Percentiles rank a stretch among this genome's conserved stretches.
phyloP scores from a whole-genome alignment of 768 basidiomycete genomes.

The Leccinellum rugosiceps region DNA sequence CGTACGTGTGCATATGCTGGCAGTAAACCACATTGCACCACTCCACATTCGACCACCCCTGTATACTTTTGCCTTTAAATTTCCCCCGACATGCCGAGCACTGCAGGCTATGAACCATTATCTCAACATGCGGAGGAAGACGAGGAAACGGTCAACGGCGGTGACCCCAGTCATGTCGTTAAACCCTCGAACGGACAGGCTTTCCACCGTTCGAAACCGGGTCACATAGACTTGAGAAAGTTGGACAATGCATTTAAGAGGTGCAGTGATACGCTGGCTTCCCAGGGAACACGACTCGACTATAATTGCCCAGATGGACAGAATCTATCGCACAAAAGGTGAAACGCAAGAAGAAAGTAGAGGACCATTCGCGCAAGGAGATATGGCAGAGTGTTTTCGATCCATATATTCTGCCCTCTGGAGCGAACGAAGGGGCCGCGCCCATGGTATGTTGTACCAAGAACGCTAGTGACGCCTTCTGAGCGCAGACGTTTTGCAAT shows the following conservation, averaged over 20 bases:
- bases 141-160: slow-evolving; percentile 36
- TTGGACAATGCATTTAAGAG: slow-evolving; percentile 83
- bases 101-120: slow-evolving; percentile 46
- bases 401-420: slow-evolving; percentile 44
- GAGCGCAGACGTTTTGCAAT: slow-evolving; percentile 5
- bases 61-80: neutral
- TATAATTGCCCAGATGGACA: slow-evolving; percentile 59
- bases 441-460: slow-evolving; percentile 14
- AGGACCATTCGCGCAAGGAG: slow-evolving; percentile 61
- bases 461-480: neutral
- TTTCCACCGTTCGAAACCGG: slow-evolving; percentile 42
- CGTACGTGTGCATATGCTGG: slow-evolving; percentile 11
- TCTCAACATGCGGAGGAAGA: slow-evolving; percentile 42
- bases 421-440: slow-evolving; percentile 27
- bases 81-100: slow-evolving; percentile 37
- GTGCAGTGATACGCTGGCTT: slow-evolving; percentile 30
- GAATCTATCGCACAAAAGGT: slow-evolving; percentile 84
- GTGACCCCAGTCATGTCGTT: slow-evolving; percentile 22
- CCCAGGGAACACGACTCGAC: neutral
- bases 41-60: slow-evolving; percentile 4
- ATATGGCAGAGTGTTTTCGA: slow-evolving; percentile 84
- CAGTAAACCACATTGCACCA: slow-evolving; percentile 14
- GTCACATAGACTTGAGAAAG: slow-evolving; percentile 75
- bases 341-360: slow-evolving; percentile 71
- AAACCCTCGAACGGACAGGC: slow-evolving; percentile 27